phyloP scores from a whole-genome alignment of 805 yeast genomes.

The Groenewaldozyma tartarivorans region DNA sequence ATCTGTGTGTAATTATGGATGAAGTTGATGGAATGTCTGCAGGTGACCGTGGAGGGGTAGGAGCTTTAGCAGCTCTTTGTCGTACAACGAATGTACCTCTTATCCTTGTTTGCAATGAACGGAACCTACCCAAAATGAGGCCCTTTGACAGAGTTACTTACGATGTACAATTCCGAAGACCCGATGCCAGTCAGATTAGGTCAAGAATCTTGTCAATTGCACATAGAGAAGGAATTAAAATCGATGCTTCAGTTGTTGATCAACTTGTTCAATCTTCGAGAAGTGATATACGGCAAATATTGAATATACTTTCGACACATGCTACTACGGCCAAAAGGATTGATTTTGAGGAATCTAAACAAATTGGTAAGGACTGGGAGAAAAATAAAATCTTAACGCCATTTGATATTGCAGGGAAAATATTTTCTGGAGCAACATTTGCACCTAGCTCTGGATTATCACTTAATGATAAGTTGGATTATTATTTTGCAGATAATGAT shows the following conservation, averaged over 20 bases:
- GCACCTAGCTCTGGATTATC: slow-evolving; percentile 42
- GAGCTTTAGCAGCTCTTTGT: slow-evolving; percentile 82
- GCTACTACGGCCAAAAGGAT: slow-evolving; percentile 61
- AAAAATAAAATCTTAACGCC: slow-evolving; percentile 87
- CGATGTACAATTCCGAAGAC: slow-evolving; percentile 82
- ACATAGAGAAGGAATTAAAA: slow-evolving; percentile 65
- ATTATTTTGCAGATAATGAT: slow-evolving; percentile 90
- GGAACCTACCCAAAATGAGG: slow-evolving; percentile 87
- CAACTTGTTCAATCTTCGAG: slow-evolving; percentile 76
- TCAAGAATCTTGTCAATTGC: slow-evolving; percentile 88
- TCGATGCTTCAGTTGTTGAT: slow-evolving; percentile 74
- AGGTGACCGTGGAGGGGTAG: slow-evolving; percentile 98
- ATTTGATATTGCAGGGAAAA: slow-evolving; percentile 71
- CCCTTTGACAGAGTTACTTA: slow-evolving; percentile 79
- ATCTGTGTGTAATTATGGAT: slow-evolving; percentile 86
- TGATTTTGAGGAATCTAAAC: slow-evolving; percentile 52
- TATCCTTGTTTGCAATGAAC: slow-evolving; percentile 89
- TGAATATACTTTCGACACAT: slow-evolving; percentile 78
- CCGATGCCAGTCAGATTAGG: slow-evolving; percentile 70
- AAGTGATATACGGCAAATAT: slow-evolving; percentile 90
- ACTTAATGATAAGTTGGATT: slow-evolving; percentile 72
- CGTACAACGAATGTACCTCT: slow-evolving; percentile 80
- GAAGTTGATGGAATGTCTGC: slow-evolving; percentile 99
- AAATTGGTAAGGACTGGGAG: slow-evolving; percentile 65
- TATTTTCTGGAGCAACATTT: slow-evolving; percentile 54